Evolutionary conservation across 805 yeast genomes (phyloP), one percentile per base, ranked within the genome.

Genomic region (Debaryomyces maramus): DNA sequence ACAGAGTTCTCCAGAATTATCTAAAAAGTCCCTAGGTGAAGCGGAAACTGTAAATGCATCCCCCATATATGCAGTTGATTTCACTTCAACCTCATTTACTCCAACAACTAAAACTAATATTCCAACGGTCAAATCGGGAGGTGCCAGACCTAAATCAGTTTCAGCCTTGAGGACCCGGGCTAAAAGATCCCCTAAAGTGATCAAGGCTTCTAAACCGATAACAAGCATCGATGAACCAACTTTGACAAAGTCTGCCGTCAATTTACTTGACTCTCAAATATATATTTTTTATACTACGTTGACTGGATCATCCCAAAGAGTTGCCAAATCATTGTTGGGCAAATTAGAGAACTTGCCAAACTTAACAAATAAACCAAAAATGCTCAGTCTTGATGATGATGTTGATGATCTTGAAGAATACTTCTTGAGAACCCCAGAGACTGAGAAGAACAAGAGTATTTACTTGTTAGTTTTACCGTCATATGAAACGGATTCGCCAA

Each of bases 401-500:
- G 67, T 90, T 13, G 85, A 83, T 47, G 96, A 90, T 61, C 64
- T 87, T 38, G 97, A 90, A 53, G 85, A 85, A 43, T 89, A 78
- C 59, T 89, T 89, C 57, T 70, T 87, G 34, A 76, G 75, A 36
- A 72, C 80, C 8, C 95, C 95, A 5, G 54, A 48, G 19, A 45
- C 47, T 9, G 40, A 41, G 17, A 60, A 60, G 3, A 32, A 31
- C 21, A 74, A 80, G 39, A 63, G 77, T 29, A 63, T 88, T 9
- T 89, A 88, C 53, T 57, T 90, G 26, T 48, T 89, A 43, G 87
- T 89, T 11, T 68, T 89, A 22, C 97, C 97, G 1, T 88, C 96
- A 0, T 89, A 89, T 56, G 97, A 88, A 48, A 85, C 90, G 0
- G 97, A 89, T 59, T 86, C 95, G 1, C 97, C 97, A 10, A 73